Evolutionary conservation across 306 rosid genomes (phyloP), one percentile per base, ranked within the genome.

Genomic region (Glycine tomentella): DNA sequence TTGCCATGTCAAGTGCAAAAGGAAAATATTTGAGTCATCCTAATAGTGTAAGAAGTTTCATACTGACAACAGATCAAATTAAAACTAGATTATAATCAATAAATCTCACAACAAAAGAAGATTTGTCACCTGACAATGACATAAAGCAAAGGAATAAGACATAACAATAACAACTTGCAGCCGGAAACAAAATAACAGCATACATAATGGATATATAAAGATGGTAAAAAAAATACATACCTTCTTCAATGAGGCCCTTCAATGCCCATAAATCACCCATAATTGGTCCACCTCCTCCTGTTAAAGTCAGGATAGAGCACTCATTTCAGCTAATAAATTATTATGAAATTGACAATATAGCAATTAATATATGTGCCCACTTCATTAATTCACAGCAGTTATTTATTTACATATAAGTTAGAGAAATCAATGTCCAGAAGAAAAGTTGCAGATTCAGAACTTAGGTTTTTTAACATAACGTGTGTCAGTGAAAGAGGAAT

Each of bases 221-320:
- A 55, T 20, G 80, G 74, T 7, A 34, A 72, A 51, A n/a, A 25
- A 50, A 78, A 55, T 59, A 33, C 77, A 69, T 66, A 95, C 97
- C 97, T 90, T 88, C 98, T 72, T 90, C 99, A 66, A 95, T 86
- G 59, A 95, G 92, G 81, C 99, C 98, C 85, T 93, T 95, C 88
- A 95, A 85, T 38, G 98, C 99, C 99, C 99, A 95, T 82, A 95
- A 91, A 87, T 95, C 98, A 72, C 97, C 94, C 99, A 95, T 88
- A 68, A 95, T 93, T n/a, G 99, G 96, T 83, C 99, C 98, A 46
- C 98, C 97, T 65, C 98, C 99, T 77, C 98, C 99, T 95, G 81
- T 81, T 79, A 46, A 59, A 80, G 80, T 75, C 57, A 82, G 73
- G 83, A 56, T 59, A 34, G 40, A 63, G 71, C 53, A 84, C 66